Base-by-base conservation (phyloP, 116 monocot genomes). In the Zostera marina region DNA sequence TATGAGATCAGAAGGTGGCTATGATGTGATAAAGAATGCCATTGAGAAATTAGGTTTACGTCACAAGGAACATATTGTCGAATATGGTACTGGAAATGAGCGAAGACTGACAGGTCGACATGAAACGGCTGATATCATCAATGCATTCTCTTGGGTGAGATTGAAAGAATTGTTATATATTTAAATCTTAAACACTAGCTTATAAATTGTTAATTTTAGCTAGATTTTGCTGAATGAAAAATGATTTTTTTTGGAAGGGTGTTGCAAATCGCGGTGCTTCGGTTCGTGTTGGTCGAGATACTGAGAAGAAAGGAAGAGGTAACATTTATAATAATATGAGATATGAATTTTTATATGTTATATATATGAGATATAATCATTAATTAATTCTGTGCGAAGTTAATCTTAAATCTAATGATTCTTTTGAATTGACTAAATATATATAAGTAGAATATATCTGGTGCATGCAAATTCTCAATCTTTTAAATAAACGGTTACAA, bases 71-170 rank as follows among this genome's bases (percentile, higher is more conserved):
- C 89, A 96, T 61, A 96, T 96, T 16, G 80, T 80, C 42, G 81
- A 89, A 16, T 96, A 96, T 66, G 96, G 89, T 17, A 85, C 89
- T 80, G 96, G 96, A 53, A 96, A 96, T 44, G 96, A 96, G 60
- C 61, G 89, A 47, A 75, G 96, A 46, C 66, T 96, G 71, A 94
- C 94, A 19, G 94, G 94, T 13, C 77, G 74, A 42, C 94, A 94
- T 16, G 94, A 94, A 73, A 94, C 94, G 9, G 94, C 94, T 8
- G 63, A 67, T 74, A 94, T 94, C n/a, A n/a, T n/a, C 12, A 72
- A 94, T 74, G 68, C 73, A n/a, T 96, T 96, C 65, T 89, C 96
- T 63, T 96, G 96, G 96, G 96, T 96, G 85, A 40, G 9, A 54
- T 14, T 24, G 21, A 48, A n/a, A n/a, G n/a, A n/a, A n/a, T n/a